phyloP scores from a whole-genome alignment of 495 filamentous ascomycete genomes.

The Opeltia flavorubescens region DNA sequence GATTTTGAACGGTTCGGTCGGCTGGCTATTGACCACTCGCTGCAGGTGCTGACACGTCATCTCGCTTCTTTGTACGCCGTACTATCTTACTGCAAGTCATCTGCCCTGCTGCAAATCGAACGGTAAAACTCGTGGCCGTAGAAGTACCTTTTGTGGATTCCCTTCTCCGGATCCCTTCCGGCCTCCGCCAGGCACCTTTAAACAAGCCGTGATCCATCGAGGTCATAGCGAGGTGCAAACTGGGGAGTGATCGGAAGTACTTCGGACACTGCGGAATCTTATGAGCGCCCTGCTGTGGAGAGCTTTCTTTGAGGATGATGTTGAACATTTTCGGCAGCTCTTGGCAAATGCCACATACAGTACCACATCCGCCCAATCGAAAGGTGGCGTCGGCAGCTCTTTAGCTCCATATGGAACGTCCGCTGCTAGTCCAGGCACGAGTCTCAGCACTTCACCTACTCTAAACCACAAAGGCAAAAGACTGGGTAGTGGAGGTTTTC shows the following conservation, averaged over 20 bases:
- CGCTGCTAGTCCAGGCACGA: constrained; percentile 34
- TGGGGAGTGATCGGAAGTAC: constrained; percentile 47
- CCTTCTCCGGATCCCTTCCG: constrained; percentile 5
- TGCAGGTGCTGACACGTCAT: neutral
- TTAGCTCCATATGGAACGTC: constrained; percentile 21
- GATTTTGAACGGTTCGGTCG: too few relatives aligned
- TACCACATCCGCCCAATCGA: constrained; percentile 21
- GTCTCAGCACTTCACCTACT: constrained; percentile 35
- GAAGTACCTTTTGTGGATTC: neutral
- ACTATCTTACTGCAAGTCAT: neutral
- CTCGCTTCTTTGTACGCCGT: neutral
- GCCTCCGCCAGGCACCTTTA: constrained; percentile 43
- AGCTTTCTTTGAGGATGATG: constrained; percentile 89
- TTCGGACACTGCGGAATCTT: constrained; percentile 37
- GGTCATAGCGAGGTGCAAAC: constrained; percentile 73
- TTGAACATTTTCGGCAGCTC: constrained; percentile 75
- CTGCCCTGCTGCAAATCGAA: neutral
- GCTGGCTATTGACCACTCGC: too few relatives aligned
- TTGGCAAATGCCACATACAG: constrained; percentile 50
- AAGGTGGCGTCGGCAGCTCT: constrained; percentile 19
- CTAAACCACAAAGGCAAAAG: constrained; percentile 27
- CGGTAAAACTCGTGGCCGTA: neutral
- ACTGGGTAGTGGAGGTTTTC: constrained; percentile 16
- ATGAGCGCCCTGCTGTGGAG: constrained; percentile 97
- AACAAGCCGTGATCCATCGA: constrained; percentile 70